Evolutionary conservation across 106 monocot species (phyloP).

Genomic region (Phalaenopsis equestris): DNA sequence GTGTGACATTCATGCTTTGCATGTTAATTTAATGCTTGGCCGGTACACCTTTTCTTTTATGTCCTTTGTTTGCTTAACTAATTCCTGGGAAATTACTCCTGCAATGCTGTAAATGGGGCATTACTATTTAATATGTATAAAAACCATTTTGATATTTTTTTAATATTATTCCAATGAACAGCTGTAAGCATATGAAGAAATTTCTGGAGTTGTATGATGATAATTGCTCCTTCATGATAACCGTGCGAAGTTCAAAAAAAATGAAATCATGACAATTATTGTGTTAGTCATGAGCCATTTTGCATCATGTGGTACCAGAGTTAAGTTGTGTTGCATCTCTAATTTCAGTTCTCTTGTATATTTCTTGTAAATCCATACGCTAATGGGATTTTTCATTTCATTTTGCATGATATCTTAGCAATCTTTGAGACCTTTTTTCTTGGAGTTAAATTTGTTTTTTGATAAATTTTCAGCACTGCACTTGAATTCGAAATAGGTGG

Average conservation of each 20-base stretch:
- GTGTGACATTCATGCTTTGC: neutral
- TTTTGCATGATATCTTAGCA: neutral
- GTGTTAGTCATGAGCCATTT: neutral
- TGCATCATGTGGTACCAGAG: neutral
- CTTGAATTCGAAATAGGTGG: constrained; percentile 93
- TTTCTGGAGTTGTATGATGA: neutral
- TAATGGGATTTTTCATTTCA: neutral
- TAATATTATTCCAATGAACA: no score
- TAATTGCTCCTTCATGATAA: no score
- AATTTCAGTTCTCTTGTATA: neutral
- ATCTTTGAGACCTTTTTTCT: neutral
- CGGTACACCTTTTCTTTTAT: neutral
- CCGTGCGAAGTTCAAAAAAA: neutral
- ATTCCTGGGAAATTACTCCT: neutral
- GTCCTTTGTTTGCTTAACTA: neutral
- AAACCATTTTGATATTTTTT: neutral
- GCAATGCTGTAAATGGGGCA: neutral
- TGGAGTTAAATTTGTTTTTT: neutral
- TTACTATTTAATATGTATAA: neutral
- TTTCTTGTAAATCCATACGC: neutral
- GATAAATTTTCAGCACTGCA: constrained; percentile 52
- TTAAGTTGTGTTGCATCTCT: neutral
- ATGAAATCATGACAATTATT: neutral
- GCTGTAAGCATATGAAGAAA: neutral
- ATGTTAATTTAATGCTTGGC: neutral